These are phyloP conservation scores for Linderina pennispora DNA, from an alignment of 192 early-diverging fungal genomes.

Conservation along the genomic window DNA sequence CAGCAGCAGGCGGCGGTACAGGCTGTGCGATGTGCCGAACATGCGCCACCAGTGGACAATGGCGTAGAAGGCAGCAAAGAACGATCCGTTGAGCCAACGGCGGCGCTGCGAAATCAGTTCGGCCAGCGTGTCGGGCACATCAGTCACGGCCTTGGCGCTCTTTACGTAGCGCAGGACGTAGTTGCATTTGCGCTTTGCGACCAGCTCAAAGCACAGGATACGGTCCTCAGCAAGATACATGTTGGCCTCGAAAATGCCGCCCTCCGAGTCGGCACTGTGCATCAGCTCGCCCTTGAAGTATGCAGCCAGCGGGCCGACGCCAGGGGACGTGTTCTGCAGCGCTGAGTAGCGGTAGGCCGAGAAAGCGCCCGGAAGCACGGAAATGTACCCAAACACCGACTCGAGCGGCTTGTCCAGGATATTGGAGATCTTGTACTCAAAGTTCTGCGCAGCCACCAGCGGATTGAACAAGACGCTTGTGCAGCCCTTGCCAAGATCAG, in stretches of 20 bases:
- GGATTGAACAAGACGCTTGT: slow-evolving; percentile 68
- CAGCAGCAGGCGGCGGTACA: slow-evolving; percentile 66
- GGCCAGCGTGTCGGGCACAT: slow-evolving; percentile 81
- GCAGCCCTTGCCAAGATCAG: slow-evolving; percentile 71
- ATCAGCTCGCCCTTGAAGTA: slow-evolving; percentile 93
- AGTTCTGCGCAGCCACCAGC: slow-evolving; percentile 91
- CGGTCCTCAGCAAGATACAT: slow-evolving; percentile 94
- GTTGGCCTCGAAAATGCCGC: slow-evolving; percentile 77
- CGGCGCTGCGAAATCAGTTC: slow-evolving; percentile 96
- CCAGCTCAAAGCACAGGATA: slow-evolving; percentile 93
- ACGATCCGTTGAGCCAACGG: slow-evolving; percentile 95
- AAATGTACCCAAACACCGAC: slow-evolving; percentile 92
- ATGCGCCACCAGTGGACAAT: slow-evolving; percentile 71
- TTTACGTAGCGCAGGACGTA: slow-evolving; percentile 88
- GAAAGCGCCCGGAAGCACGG: slow-evolving; percentile 93
- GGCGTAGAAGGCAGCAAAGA: slow-evolving; percentile 90
- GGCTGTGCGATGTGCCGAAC: slow-evolving; percentile 68
- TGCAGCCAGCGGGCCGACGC: slow-evolving; percentile 59
- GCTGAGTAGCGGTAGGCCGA: slow-evolving; percentile 91
- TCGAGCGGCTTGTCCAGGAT: slow-evolving; percentile 97
- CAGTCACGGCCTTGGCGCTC: slow-evolving; percentile 83
- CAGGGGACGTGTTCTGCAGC: slow-evolving; percentile 60
- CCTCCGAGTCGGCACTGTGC: slow-evolving; percentile 65
- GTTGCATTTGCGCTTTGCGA: slow-evolving; percentile 71
- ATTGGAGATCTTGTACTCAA: slow-evolving; percentile 98